Evolutionary conservation across 2,329 filamentous ascomycete species (phyloP).

Genomic region (Neodidymelliopsis sp.): DNA sequence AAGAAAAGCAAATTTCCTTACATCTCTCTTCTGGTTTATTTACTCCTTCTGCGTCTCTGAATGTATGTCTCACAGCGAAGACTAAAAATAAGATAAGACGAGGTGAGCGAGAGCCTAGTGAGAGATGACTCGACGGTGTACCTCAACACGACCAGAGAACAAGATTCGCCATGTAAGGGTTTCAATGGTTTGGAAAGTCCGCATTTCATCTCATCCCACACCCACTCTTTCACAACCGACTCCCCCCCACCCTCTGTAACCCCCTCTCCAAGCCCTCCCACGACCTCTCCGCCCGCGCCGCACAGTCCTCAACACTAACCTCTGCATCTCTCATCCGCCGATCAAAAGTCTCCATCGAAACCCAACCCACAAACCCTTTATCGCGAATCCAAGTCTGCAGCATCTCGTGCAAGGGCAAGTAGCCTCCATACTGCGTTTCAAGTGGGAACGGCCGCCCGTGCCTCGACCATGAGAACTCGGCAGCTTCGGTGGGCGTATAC

Average conservation of each 20-base stretch:
- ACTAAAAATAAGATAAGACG: too few species aligned
- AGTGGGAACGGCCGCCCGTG: conserved; percentile 19
- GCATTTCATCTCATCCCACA: too few species aligned
- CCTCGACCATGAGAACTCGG: conserved; percentile 21
- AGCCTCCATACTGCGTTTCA: conserved; percentile 18
- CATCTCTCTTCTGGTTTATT: too few species aligned
- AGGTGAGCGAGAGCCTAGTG: too few species aligned
- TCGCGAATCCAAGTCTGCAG: conserved; percentile 9
- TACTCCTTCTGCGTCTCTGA: too few species aligned
- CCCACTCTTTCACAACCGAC: neutral
- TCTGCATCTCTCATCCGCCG: conserved; percentile 9
- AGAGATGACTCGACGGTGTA: too few species aligned
- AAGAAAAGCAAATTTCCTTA: too few species aligned
- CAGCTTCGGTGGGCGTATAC: conserved; percentile 11
- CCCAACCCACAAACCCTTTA: conserved; percentile 16
- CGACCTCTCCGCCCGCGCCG: conserved; percentile 8
- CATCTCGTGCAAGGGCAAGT: conserved; percentile 17
- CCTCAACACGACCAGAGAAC: too few species aligned
- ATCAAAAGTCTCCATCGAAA: conserved; percentile 24
- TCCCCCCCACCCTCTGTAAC: neutral
- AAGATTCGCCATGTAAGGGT: too few species aligned
- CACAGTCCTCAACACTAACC: conserved; percentile 7
- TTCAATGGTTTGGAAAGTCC: too few species aligned
- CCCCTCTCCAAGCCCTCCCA: neutral
- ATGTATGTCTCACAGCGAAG: too few species aligned